Percentiles rank a stretch among this genome's conserved stretches.
Evolutionary conservation across 441 rosid species (phyloP).

Genomic region (Macaranga tanarius): DNA sequence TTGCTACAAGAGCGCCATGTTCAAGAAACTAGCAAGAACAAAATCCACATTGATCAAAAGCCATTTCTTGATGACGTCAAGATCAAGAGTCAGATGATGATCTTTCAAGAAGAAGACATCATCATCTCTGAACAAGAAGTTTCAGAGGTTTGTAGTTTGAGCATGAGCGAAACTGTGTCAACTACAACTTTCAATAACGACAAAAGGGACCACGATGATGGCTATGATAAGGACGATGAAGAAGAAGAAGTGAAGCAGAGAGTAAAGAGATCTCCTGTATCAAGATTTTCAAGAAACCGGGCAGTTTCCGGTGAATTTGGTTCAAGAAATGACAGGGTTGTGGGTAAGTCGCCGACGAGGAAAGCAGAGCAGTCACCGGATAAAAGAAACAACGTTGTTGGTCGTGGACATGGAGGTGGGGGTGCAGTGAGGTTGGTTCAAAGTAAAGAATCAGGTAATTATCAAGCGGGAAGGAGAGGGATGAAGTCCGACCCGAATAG

Average conservation of each 20-base stretch:
- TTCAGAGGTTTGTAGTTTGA: conserved; percentile 69
- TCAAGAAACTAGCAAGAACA: conserved; percentile 8
- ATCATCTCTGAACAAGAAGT: conserved; percentile 34
- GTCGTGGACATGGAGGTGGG: conserved; percentile 17
- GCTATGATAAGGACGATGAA: conserved; percentile 4
- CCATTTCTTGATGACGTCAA: conserved; percentile 10
- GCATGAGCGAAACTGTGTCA: conserved; percentile 60
- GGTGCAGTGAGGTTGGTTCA: conserved; percentile 41
- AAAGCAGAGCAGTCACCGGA: conserved; percentile 53
- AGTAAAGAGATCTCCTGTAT: conserved; percentile 46
- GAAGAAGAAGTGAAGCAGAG: conserved; percentile 33
- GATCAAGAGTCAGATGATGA: not conserved
- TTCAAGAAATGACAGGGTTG: conserved; percentile 31
- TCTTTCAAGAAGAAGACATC: not conserved
- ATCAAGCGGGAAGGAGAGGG: conserved; percentile 24
- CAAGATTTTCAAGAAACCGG: conserved; percentile 35
- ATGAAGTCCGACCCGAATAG: conserved; percentile 33
- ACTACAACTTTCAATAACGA: conserved; percentile 39
- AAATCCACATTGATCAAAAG: not conserved
- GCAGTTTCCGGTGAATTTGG: conserved; percentile 14
- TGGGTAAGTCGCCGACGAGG: conserved; percentile 51
- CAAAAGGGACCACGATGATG: conserved; percentile 35
- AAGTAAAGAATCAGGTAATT: conserved; percentile 27
- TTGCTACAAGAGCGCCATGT: not conserved
- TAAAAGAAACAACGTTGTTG: conserved; percentile 27